Percentiles rank a stretch among this genome's conserved stretches.
Evolutionary conservation across 192 early-diverging fungal species (phyloP).

Genomic region (Paraglomus brasilianum): DNA sequence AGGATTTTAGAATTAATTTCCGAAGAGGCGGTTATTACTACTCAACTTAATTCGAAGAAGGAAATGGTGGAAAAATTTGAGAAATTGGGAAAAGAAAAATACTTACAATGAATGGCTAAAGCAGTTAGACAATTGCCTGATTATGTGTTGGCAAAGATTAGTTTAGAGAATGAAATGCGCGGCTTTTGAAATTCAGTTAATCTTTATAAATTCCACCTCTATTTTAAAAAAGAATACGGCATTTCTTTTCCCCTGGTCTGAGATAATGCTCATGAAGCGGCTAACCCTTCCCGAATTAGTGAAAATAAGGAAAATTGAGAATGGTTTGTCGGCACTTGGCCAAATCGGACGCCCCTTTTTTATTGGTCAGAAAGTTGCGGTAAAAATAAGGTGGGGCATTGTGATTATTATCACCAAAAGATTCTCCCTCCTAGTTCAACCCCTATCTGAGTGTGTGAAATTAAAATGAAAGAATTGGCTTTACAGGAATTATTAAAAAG

Average conservation of each 20-base stretch:
- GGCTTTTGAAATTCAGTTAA: constrained; percentile 14
- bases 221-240: background rate
- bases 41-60: background rate
- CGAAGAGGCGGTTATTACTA: constrained; percentile 6
- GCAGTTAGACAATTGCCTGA: background rate
- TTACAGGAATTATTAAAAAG: constrained; percentile 5
- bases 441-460: constrained; percentile 2
- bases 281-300: constrained; percentile 11
- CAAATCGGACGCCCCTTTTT: background rate
- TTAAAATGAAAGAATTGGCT: constrained; percentile 15
- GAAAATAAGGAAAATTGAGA: constrained; percentile 15
- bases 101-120: background rate
- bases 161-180: background rate
- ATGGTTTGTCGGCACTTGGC: background rate
- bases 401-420: constrained; percentile 21
- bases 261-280: constrained; percentile 11
- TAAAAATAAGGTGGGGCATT: background rate
- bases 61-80: background rate
- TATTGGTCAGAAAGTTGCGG: constrained; percentile 13
- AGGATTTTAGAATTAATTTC: constrained; percentile 9
- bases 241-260: background rate
- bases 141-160: constrained; percentile 1
- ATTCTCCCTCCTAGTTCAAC: background rate
- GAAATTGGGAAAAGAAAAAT: constrained; percentile 10
- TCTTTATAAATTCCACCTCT: constrained; percentile 10